Evolutionary conservation across 2,329 filamentous ascomycete genomes (phyloP).

Genomic region (Pseudocercospora macadamiae): DNA sequence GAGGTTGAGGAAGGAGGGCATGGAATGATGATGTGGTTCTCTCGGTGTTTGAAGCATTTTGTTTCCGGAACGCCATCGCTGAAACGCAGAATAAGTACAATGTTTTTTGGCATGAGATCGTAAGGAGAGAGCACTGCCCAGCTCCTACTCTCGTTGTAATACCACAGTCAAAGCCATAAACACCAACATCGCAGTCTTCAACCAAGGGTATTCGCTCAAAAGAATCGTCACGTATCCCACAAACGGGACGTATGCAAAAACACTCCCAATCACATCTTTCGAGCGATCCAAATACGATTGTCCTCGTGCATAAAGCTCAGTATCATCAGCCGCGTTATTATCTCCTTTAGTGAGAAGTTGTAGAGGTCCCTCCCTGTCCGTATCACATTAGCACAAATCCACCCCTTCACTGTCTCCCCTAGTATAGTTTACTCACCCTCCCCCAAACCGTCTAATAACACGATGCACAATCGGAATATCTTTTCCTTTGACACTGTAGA

Average conservation of each 20-base stretch:
- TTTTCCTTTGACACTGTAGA: conserved; percentile 87
- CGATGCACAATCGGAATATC: conserved; percentile 97
- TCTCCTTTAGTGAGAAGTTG: conserved; percentile 94
- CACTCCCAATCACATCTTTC: conserved; percentile 89
- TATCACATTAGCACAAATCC: background rate
- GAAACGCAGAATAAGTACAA: background rate
- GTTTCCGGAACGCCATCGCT: background rate
- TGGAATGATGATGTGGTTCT: conserved; percentile 13
- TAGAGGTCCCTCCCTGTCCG: conserved; percentile 49
- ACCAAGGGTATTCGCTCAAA: conserved; percentile 91
- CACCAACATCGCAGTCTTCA: conserved; percentile 92
- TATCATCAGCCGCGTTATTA: conserved; percentile 93
- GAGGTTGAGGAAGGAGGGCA: conserved; percentile 51
- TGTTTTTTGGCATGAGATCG: background rate
- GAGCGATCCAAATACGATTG: conserved; percentile 81
- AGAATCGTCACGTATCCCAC: conserved; percentile 97
- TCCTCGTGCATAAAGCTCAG: conserved; percentile 81
- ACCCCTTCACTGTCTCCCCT: background rate
- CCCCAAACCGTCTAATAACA: conserved; percentile 72
- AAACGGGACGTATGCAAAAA: conserved; percentile 88
- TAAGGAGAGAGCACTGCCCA: background rate
- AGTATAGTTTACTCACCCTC: conserved; percentile 50
- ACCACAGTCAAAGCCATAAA: conserved; percentile 95
- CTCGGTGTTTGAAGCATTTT: background rate
- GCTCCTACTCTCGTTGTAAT: conserved; percentile 75